These are phyloP conservation scores for Piromyces sp. DNA, from an alignment of 192 early-diverging fungal species.

Conservation along the genomic window DNA sequence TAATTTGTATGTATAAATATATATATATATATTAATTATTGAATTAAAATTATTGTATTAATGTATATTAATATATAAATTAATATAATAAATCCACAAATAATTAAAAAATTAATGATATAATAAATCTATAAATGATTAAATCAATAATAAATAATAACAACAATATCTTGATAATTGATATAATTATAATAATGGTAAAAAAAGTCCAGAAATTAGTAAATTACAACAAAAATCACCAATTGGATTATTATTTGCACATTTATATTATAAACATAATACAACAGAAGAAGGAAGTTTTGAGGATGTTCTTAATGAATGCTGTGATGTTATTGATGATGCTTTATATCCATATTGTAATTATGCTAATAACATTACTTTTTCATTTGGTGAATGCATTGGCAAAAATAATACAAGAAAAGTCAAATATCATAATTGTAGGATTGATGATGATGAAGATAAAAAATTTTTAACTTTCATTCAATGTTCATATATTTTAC, in stretches of 20 bases:
- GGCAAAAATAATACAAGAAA: neutral
- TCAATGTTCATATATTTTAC: neutral
- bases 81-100: too few species aligned
- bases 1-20: too few species aligned
- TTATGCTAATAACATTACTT: neutral
- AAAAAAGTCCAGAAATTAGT: neutral
- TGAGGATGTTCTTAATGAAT: neutral
- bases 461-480: neutral
- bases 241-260: neutral
- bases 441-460: neutral
- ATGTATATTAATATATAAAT: too few species aligned
- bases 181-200: too few species aligned
- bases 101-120: too few species aligned
- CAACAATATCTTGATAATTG: too few species aligned
- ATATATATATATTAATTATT: too few species aligned
- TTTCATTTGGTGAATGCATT: neutral
- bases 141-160: too few species aligned
- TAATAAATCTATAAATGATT: too few species aligned
- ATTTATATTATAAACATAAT: neutral
- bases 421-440: neutral
- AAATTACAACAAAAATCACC: neutral
- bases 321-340: neutral
- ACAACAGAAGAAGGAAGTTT: neutral
- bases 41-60: too few species aligned
- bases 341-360: neutral